Percentiles rank a stretch among this genome's conserved stretches.
phyloP scores from a whole-genome alignment of 1,284 basidiomycete genomes.

The Agaricales sp. region DNA sequence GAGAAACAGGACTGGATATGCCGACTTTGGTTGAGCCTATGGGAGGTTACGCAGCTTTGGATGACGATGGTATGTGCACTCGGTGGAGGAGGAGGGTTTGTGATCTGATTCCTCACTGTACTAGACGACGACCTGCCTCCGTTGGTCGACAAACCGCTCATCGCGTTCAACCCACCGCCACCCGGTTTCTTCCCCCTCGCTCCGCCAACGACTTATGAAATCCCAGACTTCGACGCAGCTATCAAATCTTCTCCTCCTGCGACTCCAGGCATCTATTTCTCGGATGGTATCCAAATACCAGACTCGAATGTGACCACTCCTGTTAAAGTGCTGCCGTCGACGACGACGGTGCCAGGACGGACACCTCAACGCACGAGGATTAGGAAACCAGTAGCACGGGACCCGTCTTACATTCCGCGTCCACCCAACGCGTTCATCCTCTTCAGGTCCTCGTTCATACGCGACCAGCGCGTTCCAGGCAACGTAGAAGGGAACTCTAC shows the following conservation, averaged over 20 bases:
- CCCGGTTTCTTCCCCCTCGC: background rate
- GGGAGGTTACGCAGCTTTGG: too few species aligned
- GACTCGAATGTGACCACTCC: background rate
- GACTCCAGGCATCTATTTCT: background rate
- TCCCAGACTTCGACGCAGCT: background rate
- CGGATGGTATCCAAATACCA: background rate
- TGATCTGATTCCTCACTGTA: too few species aligned
- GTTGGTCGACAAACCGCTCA: background rate
- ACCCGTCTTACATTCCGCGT: constrained; percentile 28
- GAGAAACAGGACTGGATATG: too few species aligned
- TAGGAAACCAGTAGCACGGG: background rate
- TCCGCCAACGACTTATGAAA: background rate
- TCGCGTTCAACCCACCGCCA: background rate
- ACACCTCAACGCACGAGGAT: background rate
- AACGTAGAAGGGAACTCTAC: background rate
- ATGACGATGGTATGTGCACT: too few species aligned
- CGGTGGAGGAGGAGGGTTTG: too few species aligned
- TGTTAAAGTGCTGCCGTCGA: background rate
- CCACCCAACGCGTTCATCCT: constrained; percentile 58
- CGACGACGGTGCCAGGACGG: background rate
- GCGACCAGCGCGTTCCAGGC: background rate
- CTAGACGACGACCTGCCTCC: constrained; percentile 1
- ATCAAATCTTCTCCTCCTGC: background rate
- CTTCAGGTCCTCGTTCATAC: constrained; percentile 33
- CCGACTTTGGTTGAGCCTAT: too few species aligned